phyloP scores from a whole-genome alignment of 768 basidiomycete species.

The Russula vinacea region DNA sequence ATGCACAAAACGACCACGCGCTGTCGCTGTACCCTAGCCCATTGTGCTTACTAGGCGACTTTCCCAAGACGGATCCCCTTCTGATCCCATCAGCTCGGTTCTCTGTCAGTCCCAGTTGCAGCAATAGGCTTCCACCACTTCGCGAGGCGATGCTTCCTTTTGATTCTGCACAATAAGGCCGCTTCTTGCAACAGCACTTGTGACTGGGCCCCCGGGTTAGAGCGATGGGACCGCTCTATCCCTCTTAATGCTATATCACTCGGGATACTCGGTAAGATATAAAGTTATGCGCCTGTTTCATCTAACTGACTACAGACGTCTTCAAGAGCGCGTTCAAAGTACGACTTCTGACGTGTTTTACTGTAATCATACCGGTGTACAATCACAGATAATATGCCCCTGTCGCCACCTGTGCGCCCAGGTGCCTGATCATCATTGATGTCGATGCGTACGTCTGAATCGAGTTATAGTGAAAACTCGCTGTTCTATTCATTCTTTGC shows the following conservation, averaged over 20 bases:
- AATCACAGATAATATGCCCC: not conserved
- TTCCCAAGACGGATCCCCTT: not conserved
- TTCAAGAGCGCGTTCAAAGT: not conserved
- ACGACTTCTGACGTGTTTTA: not conserved
- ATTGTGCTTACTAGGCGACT: not conserved
- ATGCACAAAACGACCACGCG: not conserved
- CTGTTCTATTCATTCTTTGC: not conserved
- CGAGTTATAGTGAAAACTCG: not conserved
- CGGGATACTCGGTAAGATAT: not conserved
- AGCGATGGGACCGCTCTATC: not conserved
- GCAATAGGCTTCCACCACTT: not conserved
- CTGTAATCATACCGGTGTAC: not conserved
- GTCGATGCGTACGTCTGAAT: not conserved
- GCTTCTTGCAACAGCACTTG: not conserved
- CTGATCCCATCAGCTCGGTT: not conserved
- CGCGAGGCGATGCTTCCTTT: not conserved
- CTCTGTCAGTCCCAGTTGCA: not conserved
- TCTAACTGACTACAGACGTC: not conserved
- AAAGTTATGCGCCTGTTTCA: not conserved
- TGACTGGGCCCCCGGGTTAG: not conserved
- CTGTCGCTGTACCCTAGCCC: not conserved
- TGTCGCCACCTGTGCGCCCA: not conserved
- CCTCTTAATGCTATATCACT: constrained; percentile 6
- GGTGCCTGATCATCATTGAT: not conserved
- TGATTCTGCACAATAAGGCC: not conserved